phyloP scores from a whole-genome alignment of 257 asterid genomes.

The Haberlea rhodopensis region DNA sequence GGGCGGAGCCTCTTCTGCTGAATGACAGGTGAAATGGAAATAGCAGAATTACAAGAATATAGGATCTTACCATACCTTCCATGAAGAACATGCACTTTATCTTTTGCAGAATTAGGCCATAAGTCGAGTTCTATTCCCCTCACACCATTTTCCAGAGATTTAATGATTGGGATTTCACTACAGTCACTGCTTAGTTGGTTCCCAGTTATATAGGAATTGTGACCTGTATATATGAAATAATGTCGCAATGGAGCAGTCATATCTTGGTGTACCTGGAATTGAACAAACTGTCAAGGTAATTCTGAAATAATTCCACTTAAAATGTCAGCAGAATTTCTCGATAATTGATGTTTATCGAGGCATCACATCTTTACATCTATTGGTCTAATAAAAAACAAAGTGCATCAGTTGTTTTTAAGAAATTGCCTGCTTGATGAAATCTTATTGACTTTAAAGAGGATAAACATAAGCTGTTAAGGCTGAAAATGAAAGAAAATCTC shows the following conservation, averaged over 20 bases:
- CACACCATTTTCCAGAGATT: conserved; percentile 66
- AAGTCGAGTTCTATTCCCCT: conserved; percentile 77
- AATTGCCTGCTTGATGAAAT: too few species aligned
- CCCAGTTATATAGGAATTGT: conserved; percentile 79
- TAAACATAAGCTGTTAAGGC: too few species aligned
- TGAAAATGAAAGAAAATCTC: too few species aligned
- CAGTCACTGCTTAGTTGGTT: conserved; percentile 70
- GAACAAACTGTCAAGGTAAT: not conserved
- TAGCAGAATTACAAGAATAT: not conserved
- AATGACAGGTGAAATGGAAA: not conserved
- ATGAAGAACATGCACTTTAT: conserved; percentile 64
- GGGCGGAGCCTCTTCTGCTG: not conserved
- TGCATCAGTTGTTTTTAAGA: too few species aligned
- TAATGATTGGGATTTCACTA: conserved; percentile 64
- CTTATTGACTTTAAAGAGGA: too few species aligned
- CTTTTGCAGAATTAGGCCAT: conserved; percentile 82
- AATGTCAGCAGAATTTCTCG: not conserved
- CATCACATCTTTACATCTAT: not conserved
- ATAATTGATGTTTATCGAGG: not conserved
- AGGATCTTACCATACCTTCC: conserved; percentile 54
- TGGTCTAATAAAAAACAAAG: too few species aligned
- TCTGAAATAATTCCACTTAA: not conserved
- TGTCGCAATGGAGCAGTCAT: conserved; percentile 70
- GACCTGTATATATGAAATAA: conserved; percentile 69
- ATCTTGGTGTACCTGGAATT: conserved; percentile 59